Conservation (phyloP, 495 filamentous ascomycete species). For the Staphylotrichum longicolle region DNA sequence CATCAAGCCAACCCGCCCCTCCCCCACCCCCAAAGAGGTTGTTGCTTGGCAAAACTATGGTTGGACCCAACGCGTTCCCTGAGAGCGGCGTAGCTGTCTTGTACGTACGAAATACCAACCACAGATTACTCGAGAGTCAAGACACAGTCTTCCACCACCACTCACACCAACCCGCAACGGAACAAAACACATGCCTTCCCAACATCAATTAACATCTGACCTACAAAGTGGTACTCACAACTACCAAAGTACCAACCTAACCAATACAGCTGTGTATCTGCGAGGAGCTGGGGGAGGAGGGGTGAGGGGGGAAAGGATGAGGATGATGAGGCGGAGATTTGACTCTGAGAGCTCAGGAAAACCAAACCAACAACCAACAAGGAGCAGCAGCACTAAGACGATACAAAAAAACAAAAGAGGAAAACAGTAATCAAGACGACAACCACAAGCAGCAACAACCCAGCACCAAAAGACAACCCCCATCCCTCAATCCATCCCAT, state of each 20-base stretch:
- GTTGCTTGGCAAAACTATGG: no score
- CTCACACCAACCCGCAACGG: no score
- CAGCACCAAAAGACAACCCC: neutral
- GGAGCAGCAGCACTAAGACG: neutral
- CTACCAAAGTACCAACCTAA: neutral
- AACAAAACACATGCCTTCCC: neutral
- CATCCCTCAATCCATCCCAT: conserved; percentile 12
- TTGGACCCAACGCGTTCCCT: no score
- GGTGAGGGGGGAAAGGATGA: no score
- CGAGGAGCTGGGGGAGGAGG: no score
- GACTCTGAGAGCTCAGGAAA: no score
- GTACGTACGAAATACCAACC: no score
- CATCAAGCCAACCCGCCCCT: no score
- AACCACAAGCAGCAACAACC: neutral
- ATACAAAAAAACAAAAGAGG: neutral
- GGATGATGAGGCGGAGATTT: neutral
- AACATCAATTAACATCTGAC: conserved; percentile 3
- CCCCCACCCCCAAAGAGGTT: no score
- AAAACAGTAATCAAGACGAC: neutral
- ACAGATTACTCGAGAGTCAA: no score
- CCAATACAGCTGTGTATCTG: neutral
- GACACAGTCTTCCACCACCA: no score
- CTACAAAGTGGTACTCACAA: neutral
- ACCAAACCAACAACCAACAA: neutral
- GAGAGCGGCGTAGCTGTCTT: no score